Percentiles rank a stretch among this genome's conserved stretches.
These are phyloP conservation scores for Fusarium solani-melongenae DNA, from an alignment of 2,329 filamentous ascomycete genomes.

Conservation along the genomic window DNA sequence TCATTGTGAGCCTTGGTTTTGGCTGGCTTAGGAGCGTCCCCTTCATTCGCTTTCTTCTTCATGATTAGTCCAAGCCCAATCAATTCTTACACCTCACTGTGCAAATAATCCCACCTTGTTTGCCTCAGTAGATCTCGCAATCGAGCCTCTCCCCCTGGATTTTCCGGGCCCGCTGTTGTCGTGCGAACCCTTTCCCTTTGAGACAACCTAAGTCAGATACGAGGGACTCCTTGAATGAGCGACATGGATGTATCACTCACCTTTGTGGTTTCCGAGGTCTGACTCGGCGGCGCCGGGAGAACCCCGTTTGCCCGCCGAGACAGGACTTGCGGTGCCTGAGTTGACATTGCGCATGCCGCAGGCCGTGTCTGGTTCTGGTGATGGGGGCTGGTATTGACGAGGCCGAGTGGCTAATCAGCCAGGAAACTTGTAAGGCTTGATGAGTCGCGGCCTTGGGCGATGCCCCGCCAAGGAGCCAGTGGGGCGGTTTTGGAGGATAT, in stretches of 20 bases:
- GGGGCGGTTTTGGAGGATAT: constrained; percentile 42
- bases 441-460: constrained; percentile 41
- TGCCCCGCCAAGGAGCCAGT: constrained; percentile 43
- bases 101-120: constrained; percentile 41
- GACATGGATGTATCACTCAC: constrained; percentile 44
- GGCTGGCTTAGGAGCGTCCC: constrained; percentile 44
- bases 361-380: constrained; percentile 21
- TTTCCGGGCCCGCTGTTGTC: constrained; percentile 38
- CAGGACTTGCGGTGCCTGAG: constrained; percentile 49
- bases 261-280: constrained; percentile 44
- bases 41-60: constrained; percentile 42
- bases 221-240: constrained; percentile 8
- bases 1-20: constrained; percentile 50
- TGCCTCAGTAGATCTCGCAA: constrained; percentile 44
- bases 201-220: constrained; percentile 38
- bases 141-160: constrained; percentile 41
- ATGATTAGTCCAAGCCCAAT: constrained; percentile 24
- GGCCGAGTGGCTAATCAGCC: constrained; percentile 23
- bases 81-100: constrained; percentile 2
- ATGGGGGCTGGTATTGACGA: constrained; percentile 33
- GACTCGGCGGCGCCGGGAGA: constrained; percentile 37
- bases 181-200: constrained; percentile 40
- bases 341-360: constrained; percentile 52
- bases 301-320: constrained; percentile 50
- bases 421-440: constrained; percentile 39